Conservation (phyloP, 306 rosid genomes). For the Casuarina equisetifolia region DNA sequence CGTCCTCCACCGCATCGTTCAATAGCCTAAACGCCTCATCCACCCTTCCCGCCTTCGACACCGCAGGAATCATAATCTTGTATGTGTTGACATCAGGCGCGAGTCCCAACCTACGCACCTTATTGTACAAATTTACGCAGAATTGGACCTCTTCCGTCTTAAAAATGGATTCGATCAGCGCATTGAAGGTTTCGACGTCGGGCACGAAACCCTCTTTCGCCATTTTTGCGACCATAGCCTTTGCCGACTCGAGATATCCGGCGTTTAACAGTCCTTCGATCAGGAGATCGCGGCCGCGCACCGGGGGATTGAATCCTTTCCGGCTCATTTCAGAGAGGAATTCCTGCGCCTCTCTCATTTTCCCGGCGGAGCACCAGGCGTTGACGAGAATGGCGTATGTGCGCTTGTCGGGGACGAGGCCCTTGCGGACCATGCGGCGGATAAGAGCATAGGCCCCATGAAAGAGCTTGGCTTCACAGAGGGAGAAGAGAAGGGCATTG, state of each 20-base stretch:
- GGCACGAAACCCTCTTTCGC: slow-evolving; percentile 61
- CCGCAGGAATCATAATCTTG: slow-evolving; percentile 67
- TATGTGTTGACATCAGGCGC: slow-evolving; percentile 74
- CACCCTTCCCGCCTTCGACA: slow-evolving; percentile 57
- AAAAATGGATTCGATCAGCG: slow-evolving; percentile 48
- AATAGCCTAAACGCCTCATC: slow-evolving; percentile 72
- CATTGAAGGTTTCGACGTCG: slow-evolving; percentile 69
- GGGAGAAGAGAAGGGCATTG: slow-evolving; percentile 72
- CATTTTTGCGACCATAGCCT: slow-evolving; percentile 73
- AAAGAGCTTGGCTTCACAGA: slow-evolving; percentile 69
- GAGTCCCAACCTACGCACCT: slow-evolving; percentile 57
- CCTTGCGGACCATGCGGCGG: slow-evolving; percentile 71
- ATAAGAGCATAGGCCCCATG: slow-evolving; percentile 80
- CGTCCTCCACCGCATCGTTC: slow-evolving; percentile 65
- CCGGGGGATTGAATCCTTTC: slow-evolving; percentile 79
- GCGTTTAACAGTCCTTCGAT: slow-evolving; percentile 79
- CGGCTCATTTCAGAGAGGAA: slow-evolving; percentile 76
- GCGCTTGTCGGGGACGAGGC: slow-evolving; percentile 53
- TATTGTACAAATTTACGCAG: slow-evolving; percentile 55
- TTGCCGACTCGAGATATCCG: slow-evolving; percentile 68
- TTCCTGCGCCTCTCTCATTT: slow-evolving; percentile 70
- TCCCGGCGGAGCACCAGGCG: slow-evolving; percentile 86
- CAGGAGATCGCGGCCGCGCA: slow-evolving; percentile 87
- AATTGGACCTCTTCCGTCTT: slow-evolving; percentile 66
- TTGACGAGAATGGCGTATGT: slow-evolving; percentile 70